A percentile compares a stretch with the other conserved stretches of the same genome.
phyloP scores from a whole-genome alignment of 2,329 filamentous ascomycete genomes.

The Acephala macrosclerotiorum region DNA sequence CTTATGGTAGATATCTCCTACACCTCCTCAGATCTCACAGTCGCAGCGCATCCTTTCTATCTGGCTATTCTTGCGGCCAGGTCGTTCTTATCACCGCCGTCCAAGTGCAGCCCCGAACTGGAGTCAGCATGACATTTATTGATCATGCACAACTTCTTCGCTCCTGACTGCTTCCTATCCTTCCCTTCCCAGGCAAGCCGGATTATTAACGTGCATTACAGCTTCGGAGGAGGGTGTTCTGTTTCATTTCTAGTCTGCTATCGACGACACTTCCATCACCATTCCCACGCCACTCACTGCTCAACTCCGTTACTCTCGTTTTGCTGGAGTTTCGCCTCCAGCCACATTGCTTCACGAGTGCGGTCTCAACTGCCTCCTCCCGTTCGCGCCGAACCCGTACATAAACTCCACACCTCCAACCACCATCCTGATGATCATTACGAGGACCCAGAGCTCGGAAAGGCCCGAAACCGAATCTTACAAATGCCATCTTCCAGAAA shows the following conservation, averaged over 20 bases:
- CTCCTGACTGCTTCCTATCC: neutral
- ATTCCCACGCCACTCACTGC: neutral
- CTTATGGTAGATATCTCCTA: neutral
- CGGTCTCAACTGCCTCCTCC: neutral
- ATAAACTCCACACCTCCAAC: neutral
- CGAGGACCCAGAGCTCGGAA: constrained; percentile 6
- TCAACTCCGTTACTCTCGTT: constrained; percentile 1
- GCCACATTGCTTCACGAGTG: neutral
- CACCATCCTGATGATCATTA: neutral
- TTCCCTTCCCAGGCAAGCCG: constrained; percentile 10
- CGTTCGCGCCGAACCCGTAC: neutral
- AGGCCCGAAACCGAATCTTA: constrained; percentile 4
- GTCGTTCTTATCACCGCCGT: neutral
- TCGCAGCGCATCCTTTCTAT: neutral
- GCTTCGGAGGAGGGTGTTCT: constrained; percentile 15
- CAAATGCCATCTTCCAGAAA: constrained; percentile 6
- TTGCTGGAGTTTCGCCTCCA: constrained; percentile 9
- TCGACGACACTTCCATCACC: constrained; percentile 17
- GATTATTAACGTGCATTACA: constrained; percentile 14
- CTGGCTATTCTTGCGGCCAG: constrained; percentile 13
- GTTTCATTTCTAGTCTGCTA: constrained; percentile 19
- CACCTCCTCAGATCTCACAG: constrained; percentile 1
- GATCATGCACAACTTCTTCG: constrained; percentile 7
- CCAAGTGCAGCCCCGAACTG: neutral
- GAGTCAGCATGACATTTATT: constrained; percentile 16